Base-by-base conservation (phyloP, 23 red algal species). In the Gracilaria gracilis region DNA sequence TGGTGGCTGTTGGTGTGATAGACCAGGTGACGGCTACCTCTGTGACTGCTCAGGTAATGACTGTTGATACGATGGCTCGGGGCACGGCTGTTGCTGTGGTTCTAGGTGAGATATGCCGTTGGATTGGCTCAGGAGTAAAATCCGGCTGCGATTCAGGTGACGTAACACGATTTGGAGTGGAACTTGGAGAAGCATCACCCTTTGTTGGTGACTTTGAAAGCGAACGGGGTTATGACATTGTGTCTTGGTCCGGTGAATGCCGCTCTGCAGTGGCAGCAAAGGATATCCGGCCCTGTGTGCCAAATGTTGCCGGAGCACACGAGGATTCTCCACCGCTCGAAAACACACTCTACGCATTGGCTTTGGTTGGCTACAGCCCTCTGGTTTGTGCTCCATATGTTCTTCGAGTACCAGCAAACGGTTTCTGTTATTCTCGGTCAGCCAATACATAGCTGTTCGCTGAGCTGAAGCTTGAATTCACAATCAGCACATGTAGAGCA, bases 291-390 rank as follows among this genome's bases (percentile, higher is more conserved):
- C 72, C 40, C 72, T 77, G 72, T 19, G 64, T 69, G 37, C 1
- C 33, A 28, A 1, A 24, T 38, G 64, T 19, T 69, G 64, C 8
- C 9, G 64, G 29, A 38, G 64, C 64, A 36, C 19, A 7, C 32
- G 64, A 37, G 23, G 64, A 9, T 37, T 51, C 42, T 14, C 15
- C 72, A 49, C 20, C 39, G 46, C 46, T 40, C 42, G 72, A 50
- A 50, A 27, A 77, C 39, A 77, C 72, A 20, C 72, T 77, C 31
- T 77, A n/a, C n/a, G n/a, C n/a, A n/a, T n/a, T n/a, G n/a, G n/a
- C n/a, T n/a, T n/a, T n/a, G n/a, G n/a, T n/a, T n/a, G n/a, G n/a
- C n/a, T n/a, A n/a, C n/a, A n/a, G n/a, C n/a, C n/a, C n/a, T n/a
- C n/a, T n/a, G n/a, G n/a, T n/a, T n/a, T n/a, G n/a, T n/a, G n/a